phyloP scores from a whole-genome alignment of 805 yeast genomes.

The Peterozyma xylosa region DNA sequence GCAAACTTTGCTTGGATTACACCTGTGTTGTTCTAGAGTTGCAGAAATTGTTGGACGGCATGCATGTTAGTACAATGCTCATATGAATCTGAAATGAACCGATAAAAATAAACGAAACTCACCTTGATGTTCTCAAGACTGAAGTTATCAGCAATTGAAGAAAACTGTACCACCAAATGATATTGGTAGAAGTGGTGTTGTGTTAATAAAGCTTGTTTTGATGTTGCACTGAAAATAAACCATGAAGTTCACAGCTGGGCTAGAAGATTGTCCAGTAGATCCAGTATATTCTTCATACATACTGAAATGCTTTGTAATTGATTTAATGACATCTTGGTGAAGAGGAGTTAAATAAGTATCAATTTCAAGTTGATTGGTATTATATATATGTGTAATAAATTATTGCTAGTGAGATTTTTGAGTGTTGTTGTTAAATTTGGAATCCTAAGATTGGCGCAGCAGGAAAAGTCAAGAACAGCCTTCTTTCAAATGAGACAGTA shows the following conservation, averaged over 20 bases:
- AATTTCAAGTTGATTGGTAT: too few species aligned
- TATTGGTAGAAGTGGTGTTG: conserved; percentile 11
- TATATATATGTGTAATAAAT: too few species aligned
- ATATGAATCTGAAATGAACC: background rate
- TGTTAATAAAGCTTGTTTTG: too few species aligned
- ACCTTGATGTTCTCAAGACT: conserved; percentile 41
- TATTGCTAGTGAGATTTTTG: background rate
- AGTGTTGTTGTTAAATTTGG: background rate
- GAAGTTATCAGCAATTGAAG: conserved; percentile 38
- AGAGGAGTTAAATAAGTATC: too few species aligned
- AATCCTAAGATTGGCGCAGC: background rate
- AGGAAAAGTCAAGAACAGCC: too few species aligned
- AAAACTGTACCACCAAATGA: conserved; percentile 17
- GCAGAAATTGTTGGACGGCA: conserved; percentile 9
- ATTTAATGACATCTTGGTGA: conserved; percentile 21
- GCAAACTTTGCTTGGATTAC: conserved; percentile 58
- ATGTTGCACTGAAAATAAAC: background rate
- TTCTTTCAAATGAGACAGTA: too few species aligned
- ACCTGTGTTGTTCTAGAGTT: conserved; percentile 33
- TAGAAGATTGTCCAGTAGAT: conserved; percentile 1
- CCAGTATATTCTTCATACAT: conserved; percentile 15
- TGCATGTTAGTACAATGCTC: conserved; percentile 5
- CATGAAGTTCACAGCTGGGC: background rate
- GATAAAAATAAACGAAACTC: conserved; percentile 9
- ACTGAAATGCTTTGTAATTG: conserved; percentile 32